Base-by-base conservation (phyloP, 352 stramenopile genomes). In the Halophytophthora batemanensis region DNA sequence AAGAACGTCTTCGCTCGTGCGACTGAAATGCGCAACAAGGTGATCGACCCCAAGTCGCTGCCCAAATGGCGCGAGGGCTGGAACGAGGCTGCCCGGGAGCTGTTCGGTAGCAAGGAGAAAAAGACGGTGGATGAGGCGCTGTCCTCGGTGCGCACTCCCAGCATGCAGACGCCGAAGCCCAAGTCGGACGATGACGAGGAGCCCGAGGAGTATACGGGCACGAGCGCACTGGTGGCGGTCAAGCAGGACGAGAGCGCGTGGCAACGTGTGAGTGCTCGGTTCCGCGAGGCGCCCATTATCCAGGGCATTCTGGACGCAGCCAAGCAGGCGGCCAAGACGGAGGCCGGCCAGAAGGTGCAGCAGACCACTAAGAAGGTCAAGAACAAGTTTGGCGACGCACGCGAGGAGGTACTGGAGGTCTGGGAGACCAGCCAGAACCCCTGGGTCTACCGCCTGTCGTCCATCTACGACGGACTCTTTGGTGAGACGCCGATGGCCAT, bases 341-440 rank as follows among this genome's bases (percentile, higher is more conserved):
- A 93, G 40, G 79, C 83, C 2, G 83, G 83, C 29, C 76, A 86
- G 54, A 87, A 79, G 52, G 71, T 91, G 21, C 73, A 79, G 11
- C 61, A 82, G 53, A 88, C 56, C 15, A 86, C 83, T 15, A 90
- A 90, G 67, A 62, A 74, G 29, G 81, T 84, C 6, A 88, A 84
- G 40, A 69, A 92, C 55, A 94, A 93, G 61, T 65, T 93, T 33
- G 80, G 74, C 36, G 86, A 96, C 44, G 80, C 77, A 21, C 76
- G 76, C 18, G 79, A 93, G 69, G 86, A 96, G 36, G 86, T 86
- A 1, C 69, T 87, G 10, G 96, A 99, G 74, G 90, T 96, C 51
- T 99, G 96, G 96, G 96, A 99, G 66, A 99, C 96, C 37, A 98
- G 89, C 65, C 97, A 99, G 73, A 98, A 99, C 82, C 97, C 97